Evolutionary conservation across 306 rosid species (phyloP), one percentile per base, ranked within the genome.

Genomic region (Corylus americana): DNA sequence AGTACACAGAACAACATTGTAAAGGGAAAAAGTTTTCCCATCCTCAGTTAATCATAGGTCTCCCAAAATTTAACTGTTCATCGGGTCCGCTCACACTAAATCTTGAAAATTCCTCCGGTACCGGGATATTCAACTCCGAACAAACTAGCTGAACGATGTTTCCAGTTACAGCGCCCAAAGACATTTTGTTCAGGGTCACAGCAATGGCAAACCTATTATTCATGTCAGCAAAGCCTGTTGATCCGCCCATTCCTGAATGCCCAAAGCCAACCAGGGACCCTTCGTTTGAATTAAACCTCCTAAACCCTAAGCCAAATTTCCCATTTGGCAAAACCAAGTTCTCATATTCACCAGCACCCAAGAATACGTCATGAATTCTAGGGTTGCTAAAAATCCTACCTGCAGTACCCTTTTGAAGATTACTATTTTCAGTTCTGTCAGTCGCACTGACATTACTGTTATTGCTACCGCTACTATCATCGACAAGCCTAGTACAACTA

Each of bases 171-270:
- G 71, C 87, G 51, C 99, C 99, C 14, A 91, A 70, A 0, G 98
- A 88, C 94, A 96, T 78, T 81, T 91, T 96, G 84, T 96, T 96
- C 69, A 93, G 75, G 35, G 96, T 96, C 86, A 96, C 97, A 44
- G 94, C 88, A 70, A 96, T 96, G 5, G 98, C 61, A 85, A 96
- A 91, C 76, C 81, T 86, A 74, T 93, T 88, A 25, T 88, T 84
- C 20, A 77, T 85, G 78, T 91, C 90, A 74, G 92, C 92, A 78
- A 85, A 96, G 18, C 94, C 97, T 1, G 97, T 90, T 44, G 99
- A 93, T 22, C 99, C 99, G 57, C 98, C 99, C 92, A 96, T 90
- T 58, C 99, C 99, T 0, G 99, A 89, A 86, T 96, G 98, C 70
- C 99, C 99, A 84, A 93, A 93, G 35, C 89, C 93, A 70, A 85